Base-by-base conservation (phyloP, 176 grass and related monocot species). In the Oryza brachyantha region DNA sequence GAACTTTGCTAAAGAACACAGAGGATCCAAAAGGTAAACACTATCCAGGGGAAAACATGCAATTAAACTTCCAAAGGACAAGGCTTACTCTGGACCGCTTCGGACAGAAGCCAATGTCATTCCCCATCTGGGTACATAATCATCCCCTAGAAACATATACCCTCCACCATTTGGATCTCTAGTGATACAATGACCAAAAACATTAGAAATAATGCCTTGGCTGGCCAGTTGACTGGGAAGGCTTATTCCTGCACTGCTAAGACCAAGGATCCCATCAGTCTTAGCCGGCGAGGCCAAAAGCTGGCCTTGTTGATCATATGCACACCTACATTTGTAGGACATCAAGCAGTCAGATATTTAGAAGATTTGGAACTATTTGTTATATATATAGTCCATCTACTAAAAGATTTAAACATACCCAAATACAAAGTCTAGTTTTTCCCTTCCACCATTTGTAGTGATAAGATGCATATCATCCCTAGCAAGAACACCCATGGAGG, bases 191-290 rank as follows among this genome's bases (percentile, higher is more conserved):
- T 99, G 96, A 45, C 92, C 96, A 1, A 99, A 83, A 83, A 99
- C 36, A 12, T 99, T 99, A 60, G 90, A 85, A 81, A 99, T 93
- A 70, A 99, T 90, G 69, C 96, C 96, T 72, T 99, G 83, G 40
- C 54, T 86, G 31, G 86, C 90, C 24, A 99, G 81, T 75, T 99
- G 96, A 64, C 86, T 95, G 17, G 90, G 87, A 84, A 99, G 71
- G 76, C 96, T 89, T 83, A 99, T 85, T 64, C 68, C 91, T 61
- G 92, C 83, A 50, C 72, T 86, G 70, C 96, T 95, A 73, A 99
- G 92, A 63, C 96, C 96, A 86, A 99, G 90, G 72, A 99, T 99
- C 72, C 96, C 96, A 79, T 99, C 96, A 13, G 96, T 95, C 84
- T 99, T 99, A 43, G 96, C 90, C 54, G 96, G 96, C 41, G 96